These are phyloP conservation scores for Polychaeton citri DNA, from an alignment of 2,329 filamentous ascomycete genomes.

Conservation along the genomic window DNA sequence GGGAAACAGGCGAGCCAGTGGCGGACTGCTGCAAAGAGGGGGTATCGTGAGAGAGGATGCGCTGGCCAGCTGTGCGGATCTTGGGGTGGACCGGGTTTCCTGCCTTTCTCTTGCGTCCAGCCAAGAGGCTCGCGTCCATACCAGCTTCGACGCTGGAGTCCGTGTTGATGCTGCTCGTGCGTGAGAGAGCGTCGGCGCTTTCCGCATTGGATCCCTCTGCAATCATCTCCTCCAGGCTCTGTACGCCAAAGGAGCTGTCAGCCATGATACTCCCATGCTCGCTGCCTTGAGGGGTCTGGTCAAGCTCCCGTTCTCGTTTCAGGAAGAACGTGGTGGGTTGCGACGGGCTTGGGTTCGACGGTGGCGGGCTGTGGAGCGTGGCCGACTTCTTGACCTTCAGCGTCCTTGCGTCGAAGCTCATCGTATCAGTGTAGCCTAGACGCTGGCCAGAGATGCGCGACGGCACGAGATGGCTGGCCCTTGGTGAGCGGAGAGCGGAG, in stretches of 20 bases:
- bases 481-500: too few relatives aligned
- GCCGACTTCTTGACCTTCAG: slow-evolving; percentile 10
- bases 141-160: slow-evolving; percentile 8
- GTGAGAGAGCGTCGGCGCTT: slow-evolving; percentile 7
- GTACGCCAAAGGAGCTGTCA: slow-evolving; percentile 42
- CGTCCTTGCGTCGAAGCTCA: slow-evolving; percentile 5
- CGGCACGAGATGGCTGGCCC: too few relatives aligned
- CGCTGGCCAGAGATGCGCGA: too few relatives aligned
- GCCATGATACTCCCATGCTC: slow-evolving; percentile 4
- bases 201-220: slow-evolving; percentile 26
- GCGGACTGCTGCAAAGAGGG: slow-evolving; percentile 6
- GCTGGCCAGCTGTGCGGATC: slow-evolving; percentile 19
- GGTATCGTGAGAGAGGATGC: slow-evolving; percentile 20
- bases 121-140: slow-evolving; percentile 5
- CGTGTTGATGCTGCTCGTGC: slow-evolving; percentile 13
- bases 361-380: slow-evolving; percentile 3
- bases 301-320: slow-evolving; percentile 38
- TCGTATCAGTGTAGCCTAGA: slow-evolving; percentile 1
- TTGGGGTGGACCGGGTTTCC: slow-evolving; percentile 23
- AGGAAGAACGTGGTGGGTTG: slow-evolving; percentile 48
- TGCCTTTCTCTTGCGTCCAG: slow-evolving; percentile 16
- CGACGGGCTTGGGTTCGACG: slow-evolving; percentile 17
- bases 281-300: slow-evolving; percentile 12
- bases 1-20: slow-evolving; percentile 11
- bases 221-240: slow-evolving; percentile 43